Base-by-base conservation (phyloP, 768 basidiomycete species). In the Mrakia hoshinonis region DNA sequence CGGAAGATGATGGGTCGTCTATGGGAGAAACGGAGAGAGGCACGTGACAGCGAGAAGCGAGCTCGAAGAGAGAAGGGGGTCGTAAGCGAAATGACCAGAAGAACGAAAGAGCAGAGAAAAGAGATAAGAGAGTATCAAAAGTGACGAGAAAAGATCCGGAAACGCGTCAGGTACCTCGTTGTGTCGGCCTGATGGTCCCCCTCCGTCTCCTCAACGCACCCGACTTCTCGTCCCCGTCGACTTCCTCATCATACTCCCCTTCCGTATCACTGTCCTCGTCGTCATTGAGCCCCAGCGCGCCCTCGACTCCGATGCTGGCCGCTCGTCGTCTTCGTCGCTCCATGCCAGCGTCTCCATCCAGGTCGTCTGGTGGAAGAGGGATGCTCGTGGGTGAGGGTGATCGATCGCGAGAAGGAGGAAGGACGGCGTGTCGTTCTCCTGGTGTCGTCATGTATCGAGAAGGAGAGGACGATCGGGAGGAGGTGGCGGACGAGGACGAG, bases 401-500 rank as follows among this genome's bases (percentile, higher is more conserved):
- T 15, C 31, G 18, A 10, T 61, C 58, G 10, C 58, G 36, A 12
- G 58, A 61, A 31, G 58, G 36, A 39, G 55, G 58, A 22, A 61
- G 58, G 34, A 61, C 10, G 9, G 58, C 58, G 22, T 61, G 58
- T 36, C 58, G 58, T 61, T 61, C 58, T 2, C 58, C 58, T 20
- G 58, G 58, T 18, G 58, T 61, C 31, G 58, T 61, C 58, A 61
- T 61, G 58, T 20, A 61, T 29, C 34, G 58, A 20, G 34, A 22
- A 10, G 18, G 31, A 22, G 58, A 36, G 34, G 58, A 61, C 22
- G 58, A 61, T 31, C 31, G 31, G 58, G 34, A 22, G 34, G 26
- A 29, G 29, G 55, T 31, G 11, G 58, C 31, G 6, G 34, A 36
- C 15, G 58, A 61, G 58, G 36, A 7, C 18, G 31, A 61, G 58